Conservation (phyloP, 768 basidiomycete species). For the Tylopilus subfusipes region DNA sequence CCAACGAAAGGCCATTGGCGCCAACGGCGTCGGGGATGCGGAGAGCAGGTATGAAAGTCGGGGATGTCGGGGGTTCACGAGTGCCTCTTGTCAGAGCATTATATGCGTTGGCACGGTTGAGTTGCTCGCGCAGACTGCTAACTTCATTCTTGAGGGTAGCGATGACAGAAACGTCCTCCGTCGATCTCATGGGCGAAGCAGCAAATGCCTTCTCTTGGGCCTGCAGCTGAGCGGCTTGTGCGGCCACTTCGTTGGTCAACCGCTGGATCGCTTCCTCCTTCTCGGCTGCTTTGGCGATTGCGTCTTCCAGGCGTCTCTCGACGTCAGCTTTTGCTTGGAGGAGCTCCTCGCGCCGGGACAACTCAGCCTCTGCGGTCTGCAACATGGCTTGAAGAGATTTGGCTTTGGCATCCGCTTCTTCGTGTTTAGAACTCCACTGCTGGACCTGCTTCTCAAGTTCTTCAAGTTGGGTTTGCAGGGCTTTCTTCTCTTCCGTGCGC, state of each 20-base stretch:
- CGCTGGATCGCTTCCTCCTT: conserved; percentile 83
- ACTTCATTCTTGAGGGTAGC: conserved; percentile 90
- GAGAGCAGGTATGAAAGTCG: conserved; percentile 80
- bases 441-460: conserved; percentile 84
- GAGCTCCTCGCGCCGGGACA: conserved; percentile 69
- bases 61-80: conserved; percentile 75
- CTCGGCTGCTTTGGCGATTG: conserved; percentile 65
- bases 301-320: conserved; percentile 79
- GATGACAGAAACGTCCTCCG: conserved; percentile 86
- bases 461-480: conserved; percentile 67
- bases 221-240: conserved; percentile 75
- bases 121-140: conserved; percentile 87
- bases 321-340: conserved; percentile 72
- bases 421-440: conserved; percentile 82
- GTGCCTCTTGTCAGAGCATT: conserved; percentile 76
- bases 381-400: conserved; percentile 72
- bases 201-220: conserved; percentile 70
- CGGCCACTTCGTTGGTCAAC: conserved; percentile 71
- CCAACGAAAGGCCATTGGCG: conserved; percentile 44
- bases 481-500: conserved; percentile 88
- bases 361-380: conserved; percentile 65
- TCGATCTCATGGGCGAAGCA: conserved; percentile 55
- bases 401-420: conserved; percentile 74
- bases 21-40: conserved; percentile 46
- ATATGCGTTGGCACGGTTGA: conserved; percentile 92